phyloP scores from a whole-genome alignment of 257 asterid species.

The Penstemon barbatus region DNA sequence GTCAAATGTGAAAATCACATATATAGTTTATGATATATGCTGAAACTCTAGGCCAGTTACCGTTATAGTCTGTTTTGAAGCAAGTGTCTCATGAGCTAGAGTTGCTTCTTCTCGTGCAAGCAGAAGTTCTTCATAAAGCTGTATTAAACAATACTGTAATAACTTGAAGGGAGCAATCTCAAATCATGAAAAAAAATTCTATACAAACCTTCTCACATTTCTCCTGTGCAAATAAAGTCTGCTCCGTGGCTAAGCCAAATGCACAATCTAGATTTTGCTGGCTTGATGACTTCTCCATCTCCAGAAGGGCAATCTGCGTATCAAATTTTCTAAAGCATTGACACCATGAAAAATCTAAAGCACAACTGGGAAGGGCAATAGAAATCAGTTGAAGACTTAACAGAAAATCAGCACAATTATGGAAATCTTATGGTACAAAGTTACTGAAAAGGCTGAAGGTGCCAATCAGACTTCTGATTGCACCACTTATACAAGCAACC shows the following conservation, averaged over 20 bases:
- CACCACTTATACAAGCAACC: constrained; percentile 6
- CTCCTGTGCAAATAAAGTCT: constrained; percentile 58
- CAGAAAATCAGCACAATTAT: constrained; percentile 15
- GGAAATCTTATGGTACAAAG: constrained; percentile 6
- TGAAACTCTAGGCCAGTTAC: constrained; percentile 36
- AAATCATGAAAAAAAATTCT: constrained; percentile 12
- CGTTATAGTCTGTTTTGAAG: constrained; percentile 41
- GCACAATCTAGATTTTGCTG: constrained; percentile 62
- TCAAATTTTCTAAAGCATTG: constrained; percentile 20
- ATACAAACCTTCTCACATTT: constrained; percentile 64
- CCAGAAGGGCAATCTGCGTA: constrained; percentile 62
- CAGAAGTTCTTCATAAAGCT: constrained; percentile 72
- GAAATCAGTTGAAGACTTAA: constrained; percentile 13
- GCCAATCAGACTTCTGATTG: constrained; percentile 18
- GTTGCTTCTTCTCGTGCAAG: constrained; percentile 64
- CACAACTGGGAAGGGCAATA: constrained; percentile 22
- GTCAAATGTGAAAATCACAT: not conserved
- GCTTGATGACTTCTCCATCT: constrained; percentile 86
- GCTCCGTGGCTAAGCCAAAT: constrained; percentile 65
- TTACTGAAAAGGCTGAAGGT: not conserved
- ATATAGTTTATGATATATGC: constrained; percentile 8
- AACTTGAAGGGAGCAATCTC: constrained; percentile 11
- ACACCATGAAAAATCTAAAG: constrained; percentile 19
- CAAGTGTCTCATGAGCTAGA: constrained; percentile 55
- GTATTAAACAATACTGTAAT: constrained; percentile 26